phyloP scores from a whole-genome alignment of 345 rosid species.

The Triadica sebifera region DNA sequence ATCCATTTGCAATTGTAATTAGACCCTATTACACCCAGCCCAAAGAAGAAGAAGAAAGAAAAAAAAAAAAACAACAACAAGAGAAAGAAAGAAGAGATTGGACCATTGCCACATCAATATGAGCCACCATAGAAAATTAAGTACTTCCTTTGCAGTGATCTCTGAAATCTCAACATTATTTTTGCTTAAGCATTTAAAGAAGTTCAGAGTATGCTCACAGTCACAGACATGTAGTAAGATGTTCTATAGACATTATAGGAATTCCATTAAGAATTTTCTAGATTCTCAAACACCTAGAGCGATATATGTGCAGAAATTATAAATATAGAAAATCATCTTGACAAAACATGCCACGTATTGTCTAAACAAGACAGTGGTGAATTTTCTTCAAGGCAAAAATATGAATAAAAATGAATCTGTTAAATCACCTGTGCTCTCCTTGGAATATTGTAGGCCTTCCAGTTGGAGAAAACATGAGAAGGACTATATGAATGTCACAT shows the following conservation, averaged over 20 bases:
- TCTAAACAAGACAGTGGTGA: no score
- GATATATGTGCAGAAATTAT: no score
- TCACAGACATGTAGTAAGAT: background rate
- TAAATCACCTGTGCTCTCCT: slow-evolving; percentile 63
- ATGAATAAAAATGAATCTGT: background rate
- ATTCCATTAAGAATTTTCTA: background rate
- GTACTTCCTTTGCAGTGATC: background rate
- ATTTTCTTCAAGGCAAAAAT: background rate
- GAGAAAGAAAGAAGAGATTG: background rate
- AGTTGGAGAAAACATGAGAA: slow-evolving; percentile 87
- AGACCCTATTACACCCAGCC: background rate
- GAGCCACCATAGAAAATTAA: background rate
- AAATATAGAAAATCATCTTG: no score
- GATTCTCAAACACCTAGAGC: background rate
- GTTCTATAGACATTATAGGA: background rate
- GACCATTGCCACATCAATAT: background rate
- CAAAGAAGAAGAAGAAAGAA: no score
- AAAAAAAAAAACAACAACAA: no score
- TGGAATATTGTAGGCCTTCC: slow-evolving; percentile 70
- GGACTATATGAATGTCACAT: slow-evolving; percentile 76
- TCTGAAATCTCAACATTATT: background rate
- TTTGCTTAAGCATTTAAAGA: background rate
- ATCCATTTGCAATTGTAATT: no score
- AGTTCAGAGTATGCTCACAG: background rate
- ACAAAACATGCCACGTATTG: no score